Percentiles rank a stretch among this genome's conserved stretches.
Evolutionary conservation across 306 rosid species (phyloP).

Genomic region (Trifolium fragiferum): DNA sequence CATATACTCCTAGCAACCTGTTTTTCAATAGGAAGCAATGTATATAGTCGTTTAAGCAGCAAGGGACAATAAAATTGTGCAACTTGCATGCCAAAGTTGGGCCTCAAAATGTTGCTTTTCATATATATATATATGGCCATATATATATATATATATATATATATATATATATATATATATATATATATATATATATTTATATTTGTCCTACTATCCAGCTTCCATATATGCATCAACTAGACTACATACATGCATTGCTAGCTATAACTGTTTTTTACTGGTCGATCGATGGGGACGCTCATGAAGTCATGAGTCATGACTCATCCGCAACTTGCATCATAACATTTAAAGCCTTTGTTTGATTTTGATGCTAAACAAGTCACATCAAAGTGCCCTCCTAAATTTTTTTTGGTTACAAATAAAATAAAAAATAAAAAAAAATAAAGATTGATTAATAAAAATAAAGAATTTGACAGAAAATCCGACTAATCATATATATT

Average conservation of each 20-base stretch:
- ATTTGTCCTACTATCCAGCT: slow-evolving; percentile 6
- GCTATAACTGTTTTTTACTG: background rate
- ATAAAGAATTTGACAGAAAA: too few relatives aligned
- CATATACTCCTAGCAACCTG: background rate
- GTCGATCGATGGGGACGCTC: slow-evolving; percentile 15
- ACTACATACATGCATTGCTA: background rate
- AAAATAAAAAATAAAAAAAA: too few relatives aligned
- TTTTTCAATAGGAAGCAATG: slow-evolving; percentile 34
- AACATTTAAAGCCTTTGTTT: slow-evolving; percentile 5
- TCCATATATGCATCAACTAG: background rate
- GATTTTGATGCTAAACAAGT: background rate
- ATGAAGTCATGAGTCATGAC: too few relatives aligned
- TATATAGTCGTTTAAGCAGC: slow-evolving; percentile 26
- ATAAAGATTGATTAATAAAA: too few relatives aligned
- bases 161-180: too few relatives aligned
- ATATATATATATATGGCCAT: background rate
- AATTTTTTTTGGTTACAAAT: too few relatives aligned
- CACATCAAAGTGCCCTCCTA: background rate
- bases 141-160: too few relatives aligned
- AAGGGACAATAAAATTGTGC: slow-evolving; percentile 31
- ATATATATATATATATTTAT: too few relatives aligned
- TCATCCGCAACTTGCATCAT: slow-evolving; percentile 40
- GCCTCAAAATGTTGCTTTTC: slow-evolving; percentile 24
- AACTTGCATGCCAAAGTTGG: slow-evolving; percentile 29
- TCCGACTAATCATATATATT: too few relatives aligned